Evolutionary conservation across 257 asterid genomes (phyloP), one percentile per base, ranked within the genome.

Genomic region (Ajuga chamaepitys): DNA sequence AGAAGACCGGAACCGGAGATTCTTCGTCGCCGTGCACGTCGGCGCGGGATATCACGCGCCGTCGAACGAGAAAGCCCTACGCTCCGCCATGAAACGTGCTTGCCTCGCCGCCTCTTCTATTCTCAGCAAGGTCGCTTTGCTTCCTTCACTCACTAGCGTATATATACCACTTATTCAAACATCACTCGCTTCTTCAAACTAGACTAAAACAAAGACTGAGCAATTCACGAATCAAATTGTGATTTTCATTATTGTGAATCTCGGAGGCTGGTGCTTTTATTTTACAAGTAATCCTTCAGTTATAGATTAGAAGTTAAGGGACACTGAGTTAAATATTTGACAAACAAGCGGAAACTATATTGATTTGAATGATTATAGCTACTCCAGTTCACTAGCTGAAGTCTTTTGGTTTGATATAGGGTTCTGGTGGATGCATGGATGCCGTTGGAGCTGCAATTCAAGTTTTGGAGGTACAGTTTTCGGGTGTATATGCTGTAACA

Each of bases 21-120:
- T 81, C 79, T 93, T 93, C 77, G 87, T 93, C 5, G 95, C 97
- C 65, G 89, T 93, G 14, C 98, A 93, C 82, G 98, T 87, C 54
- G 97, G 97, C 72, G 98, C 98, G 11, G 96, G 96, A 51, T 88
- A 51, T 68, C 98, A 88, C 85, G 69, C 98, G 75, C 95, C 89
- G 70, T 75, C 90, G 26, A 85, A 84, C 73, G 98, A 89, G 83
- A 87, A 81, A 75, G 83, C 89, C 54, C 93, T 93, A 58, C 93
- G 96, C 51, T 77, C 74, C 47, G 95, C 81, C 67, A 84, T 93
- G 87, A 87, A 77, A 57, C 94, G 91, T 16, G 95, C 98, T 70
- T 85, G 94, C 68, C 59, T 77, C 53, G 88, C 96, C 20, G 95
- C 98, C 14, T 83, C 96, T 73, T 77, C 89, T 13, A 13, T 87